Conservation (phyloP, 345 rosid species). For the Citropsis articulata region DNA sequence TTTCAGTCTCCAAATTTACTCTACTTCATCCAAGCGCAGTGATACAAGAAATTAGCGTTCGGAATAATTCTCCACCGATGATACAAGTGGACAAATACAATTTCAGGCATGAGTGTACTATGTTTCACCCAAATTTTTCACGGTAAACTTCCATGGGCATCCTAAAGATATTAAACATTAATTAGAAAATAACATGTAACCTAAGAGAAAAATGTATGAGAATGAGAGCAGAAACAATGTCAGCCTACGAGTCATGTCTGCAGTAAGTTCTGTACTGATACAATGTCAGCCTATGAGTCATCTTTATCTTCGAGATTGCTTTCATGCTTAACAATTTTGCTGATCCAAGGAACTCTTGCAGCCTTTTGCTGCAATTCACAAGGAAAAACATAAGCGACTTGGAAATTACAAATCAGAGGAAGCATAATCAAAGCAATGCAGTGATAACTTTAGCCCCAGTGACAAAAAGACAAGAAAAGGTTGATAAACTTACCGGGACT, state of each 20-base stretch:
- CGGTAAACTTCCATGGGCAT: not conserved
- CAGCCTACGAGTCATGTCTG: not conserved
- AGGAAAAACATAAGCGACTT: not conserved
- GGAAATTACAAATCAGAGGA: not conserved
- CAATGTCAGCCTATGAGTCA: slow-evolving; percentile 23
- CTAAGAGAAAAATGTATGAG: not conserved
- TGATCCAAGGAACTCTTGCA: slow-evolving; percentile 22
- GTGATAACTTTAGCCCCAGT: not conserved
- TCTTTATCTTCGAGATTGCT: slow-evolving; percentile 22
- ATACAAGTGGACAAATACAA: not conserved
- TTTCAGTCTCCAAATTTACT: not conserved
- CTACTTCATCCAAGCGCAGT: not conserved
- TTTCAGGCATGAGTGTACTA: not conserved
- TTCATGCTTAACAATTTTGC: slow-evolving; percentile 25
- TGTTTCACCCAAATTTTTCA: not conserved
- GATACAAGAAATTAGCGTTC: not conserved
- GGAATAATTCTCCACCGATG: not conserved
- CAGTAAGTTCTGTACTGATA: slow-evolving; percentile 24
- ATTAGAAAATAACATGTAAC: not conserved
- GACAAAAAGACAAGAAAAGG: not conserved
- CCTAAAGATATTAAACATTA: not conserved
- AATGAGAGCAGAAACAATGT: not conserved
- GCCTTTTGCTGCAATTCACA: slow-evolving; percentile 43
- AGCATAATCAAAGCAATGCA: not conserved
- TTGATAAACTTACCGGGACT: slow-evolving; percentile 55